Base-by-base conservation (phyloP, 768 basidiomycete genomes). In the Mycena amicta region DNA sequence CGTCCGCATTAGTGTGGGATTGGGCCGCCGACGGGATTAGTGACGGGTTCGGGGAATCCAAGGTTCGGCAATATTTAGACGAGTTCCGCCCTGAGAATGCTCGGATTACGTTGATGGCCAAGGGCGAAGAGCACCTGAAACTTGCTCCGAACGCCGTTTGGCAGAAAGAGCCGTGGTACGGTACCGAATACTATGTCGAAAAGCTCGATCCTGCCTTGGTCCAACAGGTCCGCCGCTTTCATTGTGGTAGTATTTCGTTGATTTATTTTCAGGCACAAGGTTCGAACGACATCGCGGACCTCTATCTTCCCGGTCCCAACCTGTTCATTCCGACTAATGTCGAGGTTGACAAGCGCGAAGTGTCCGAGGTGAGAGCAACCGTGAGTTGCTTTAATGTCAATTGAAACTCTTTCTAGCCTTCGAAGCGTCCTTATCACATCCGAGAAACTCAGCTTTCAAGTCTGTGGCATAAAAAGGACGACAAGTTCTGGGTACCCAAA, bases 401-500 rank as follows among this genome's bases (percentile, higher is more conserved):
- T 43, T 64, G 40, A 67, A 28, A 28, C 56, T 43, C 25, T 41
- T 31, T 58, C 5, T 67, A 96, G 93, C 90, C 91, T 26, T 73
- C 81, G 57, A 84, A 82, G 58, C 82, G 90, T 13, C 95, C 96
- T 3, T 77, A 82, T 58, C 81, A 95, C 58, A 83, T 98, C 55
- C 77, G 84, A 29, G 83, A 95, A 71, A 90, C 86, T 0, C 75
- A 83, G 0, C 66, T 88, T 26, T 89, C 88, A 3, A 81, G 87
- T 13, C 75, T 98, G 3, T 99, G 96, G 95, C 85, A 95, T 75
- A 99, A 99, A 79, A 95, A 95, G 70, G 97, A 99, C 70, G 96
- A 99, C 71, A 83, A 80, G 59, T 99, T 97, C 77, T 96, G 93
- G 90, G 85, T 96, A 11, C 97, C 97, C 0, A 93, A 92, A 68